Conservation (phyloP, 345 rosid genomes). For the Citrus trifoliata region DNA sequence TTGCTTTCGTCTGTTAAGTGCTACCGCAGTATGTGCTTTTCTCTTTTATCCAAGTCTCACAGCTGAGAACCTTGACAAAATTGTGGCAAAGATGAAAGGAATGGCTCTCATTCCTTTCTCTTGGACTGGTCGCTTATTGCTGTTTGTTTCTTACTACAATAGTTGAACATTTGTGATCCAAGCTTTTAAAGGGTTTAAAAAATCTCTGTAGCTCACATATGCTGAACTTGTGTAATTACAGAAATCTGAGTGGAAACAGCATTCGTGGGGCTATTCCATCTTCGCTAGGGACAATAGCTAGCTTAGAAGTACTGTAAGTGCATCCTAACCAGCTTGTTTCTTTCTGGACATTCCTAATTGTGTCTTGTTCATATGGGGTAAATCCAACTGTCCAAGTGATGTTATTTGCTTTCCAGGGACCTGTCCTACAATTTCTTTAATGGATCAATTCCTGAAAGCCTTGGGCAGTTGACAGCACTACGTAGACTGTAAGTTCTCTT, state of each 20-base stretch:
- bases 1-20: background rate
- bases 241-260: constrained; percentile 87
- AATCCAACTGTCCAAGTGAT: background rate
- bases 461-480: constrained; percentile 73
- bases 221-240: constrained; percentile 24
- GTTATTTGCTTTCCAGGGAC: constrained; percentile 54
- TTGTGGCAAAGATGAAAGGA: background rate
- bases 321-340: background rate
- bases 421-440: constrained; percentile 83
- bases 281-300: constrained; percentile 61
- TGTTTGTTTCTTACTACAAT: constrained; percentile 7
- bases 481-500: constrained; percentile 66
- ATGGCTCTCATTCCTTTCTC: constrained; percentile 1
- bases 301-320: constrained; percentile 78
- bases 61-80: background rate
- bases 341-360: background rate
- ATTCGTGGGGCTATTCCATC: constrained; percentile 76
- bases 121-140: background rate
- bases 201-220: background rate
- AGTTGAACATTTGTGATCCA: background rate
- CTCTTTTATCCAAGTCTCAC: background rate
- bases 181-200: background rate
- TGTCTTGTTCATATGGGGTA: background rate
- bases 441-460: constrained; percentile 88
- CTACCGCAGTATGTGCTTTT: background rate